A percentile compares a stretch with the other conserved stretches of the same genome.
These are phyloP conservation scores for Globisporangium radiosum DNA, from an alignment of 352 stramenopile species.

Conservation along the genomic window DNA sequence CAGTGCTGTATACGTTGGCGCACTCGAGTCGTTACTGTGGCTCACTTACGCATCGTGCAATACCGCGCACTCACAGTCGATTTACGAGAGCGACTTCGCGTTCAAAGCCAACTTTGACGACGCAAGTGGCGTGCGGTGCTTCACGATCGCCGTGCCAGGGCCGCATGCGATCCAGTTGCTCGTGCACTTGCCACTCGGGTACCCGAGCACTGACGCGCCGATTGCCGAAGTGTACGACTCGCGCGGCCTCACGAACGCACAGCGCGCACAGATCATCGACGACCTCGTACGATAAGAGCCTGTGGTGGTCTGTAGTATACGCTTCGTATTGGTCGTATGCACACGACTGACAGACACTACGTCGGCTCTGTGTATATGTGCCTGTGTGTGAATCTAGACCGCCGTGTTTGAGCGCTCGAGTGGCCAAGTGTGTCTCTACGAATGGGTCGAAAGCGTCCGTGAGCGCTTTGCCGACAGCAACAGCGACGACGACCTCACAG, in stretches of 20 bases:
- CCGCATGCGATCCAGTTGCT: slow-evolving; percentile 60
- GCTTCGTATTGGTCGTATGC: too few species aligned
- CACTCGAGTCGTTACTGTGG: background rate
- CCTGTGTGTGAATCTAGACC: background rate
- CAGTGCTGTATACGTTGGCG: background rate
- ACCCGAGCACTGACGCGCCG: slow-evolving; percentile 60
- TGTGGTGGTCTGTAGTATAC: too few species aligned
- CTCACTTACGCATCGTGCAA: background rate
- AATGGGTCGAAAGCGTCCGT: slow-evolving; percentile 81
- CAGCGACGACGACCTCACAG: slow-evolving; percentile 11
- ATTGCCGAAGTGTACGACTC: slow-evolving; percentile 80
- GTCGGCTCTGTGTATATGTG: background rate
- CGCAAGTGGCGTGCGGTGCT: slow-evolving; percentile 31
- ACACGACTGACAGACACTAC: too few species aligned
- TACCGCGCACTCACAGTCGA: slow-evolving; percentile 32
- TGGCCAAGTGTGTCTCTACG: slow-evolving; percentile 81
- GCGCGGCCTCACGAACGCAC: slow-evolving; percentile 63
- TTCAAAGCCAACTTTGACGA: slow-evolving; percentile 47
- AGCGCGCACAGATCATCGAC: slow-evolving; percentile 56
- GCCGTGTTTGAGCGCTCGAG: slow-evolving; percentile 60
- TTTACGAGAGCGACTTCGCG: slow-evolving; percentile 65
- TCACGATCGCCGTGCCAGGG: slow-evolving; percentile 54
- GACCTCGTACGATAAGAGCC: slow-evolving; percentile 29
- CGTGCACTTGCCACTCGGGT: slow-evolving; percentile 64
- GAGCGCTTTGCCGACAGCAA: slow-evolving; percentile 59